Evolutionary conservation across 192 early-diverging fungal genomes (phyloP).

Genomic region (Entomortierella parvispora): DNA sequence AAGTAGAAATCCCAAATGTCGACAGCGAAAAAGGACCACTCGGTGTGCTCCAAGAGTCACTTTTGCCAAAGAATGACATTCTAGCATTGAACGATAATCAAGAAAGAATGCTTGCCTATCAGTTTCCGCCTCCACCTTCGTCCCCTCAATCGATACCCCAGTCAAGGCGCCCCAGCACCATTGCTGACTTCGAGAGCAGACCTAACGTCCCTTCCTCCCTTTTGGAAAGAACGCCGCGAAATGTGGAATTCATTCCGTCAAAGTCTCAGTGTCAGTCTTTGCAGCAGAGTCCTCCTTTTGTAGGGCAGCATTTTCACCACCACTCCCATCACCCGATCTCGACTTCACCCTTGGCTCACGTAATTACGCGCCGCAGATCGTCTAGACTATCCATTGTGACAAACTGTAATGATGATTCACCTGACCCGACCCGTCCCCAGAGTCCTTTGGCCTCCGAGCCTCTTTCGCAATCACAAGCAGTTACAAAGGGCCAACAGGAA

Average conservation of each 20-base stretch:
- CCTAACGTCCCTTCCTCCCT: not conserved
- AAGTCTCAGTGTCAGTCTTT: not conserved
- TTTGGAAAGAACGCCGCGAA: not conserved
- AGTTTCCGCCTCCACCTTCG: constrained; percentile 37
- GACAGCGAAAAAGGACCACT: not conserved
- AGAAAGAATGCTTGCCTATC: constrained; percentile 23
- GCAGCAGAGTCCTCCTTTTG: constrained; percentile 18
- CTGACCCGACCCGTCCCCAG: constrained; percentile 19
- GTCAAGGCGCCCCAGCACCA: not conserved
- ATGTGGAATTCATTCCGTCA: not conserved
- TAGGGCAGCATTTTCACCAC: constrained; percentile 17
- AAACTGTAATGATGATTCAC: constrained; percentile 43
- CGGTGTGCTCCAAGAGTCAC: constrained; percentile 26
- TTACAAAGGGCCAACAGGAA: not conserved
- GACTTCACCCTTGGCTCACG: constrained; percentile 43
- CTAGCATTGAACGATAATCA: not conserved
- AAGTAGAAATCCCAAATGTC: not conserved
- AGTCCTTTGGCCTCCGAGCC: constrained; percentile 1
- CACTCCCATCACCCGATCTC: constrained; percentile 26
- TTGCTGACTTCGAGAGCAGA: not conserved
- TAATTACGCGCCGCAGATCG: constrained; percentile 39
- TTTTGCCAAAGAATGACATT: constrained; percentile 24
- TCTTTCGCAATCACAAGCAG: not conserved
- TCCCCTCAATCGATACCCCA: constrained; percentile 37
- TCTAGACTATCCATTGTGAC: constrained; percentile 47